Percentiles rank a stretch among this genome's conserved stretches.
Evolutionary conservation across 2,329 filamentous ascomycete genomes (phyloP).

Genomic region (Camptophora hylomeconis): DNA sequence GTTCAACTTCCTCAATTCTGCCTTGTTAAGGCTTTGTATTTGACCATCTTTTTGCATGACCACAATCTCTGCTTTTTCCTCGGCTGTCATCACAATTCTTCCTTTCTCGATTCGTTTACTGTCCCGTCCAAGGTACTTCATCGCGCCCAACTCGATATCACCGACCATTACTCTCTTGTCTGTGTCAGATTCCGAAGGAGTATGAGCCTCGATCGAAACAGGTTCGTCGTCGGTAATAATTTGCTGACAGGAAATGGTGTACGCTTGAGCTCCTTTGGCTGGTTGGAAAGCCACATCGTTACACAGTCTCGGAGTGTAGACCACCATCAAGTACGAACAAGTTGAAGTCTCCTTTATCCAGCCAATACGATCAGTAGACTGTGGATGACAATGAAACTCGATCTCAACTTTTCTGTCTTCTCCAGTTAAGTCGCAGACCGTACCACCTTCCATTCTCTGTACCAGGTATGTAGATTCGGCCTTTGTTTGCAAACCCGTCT

Average conservation of each 20-base stretch:
- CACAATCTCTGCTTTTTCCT: constrained; percentile 35
- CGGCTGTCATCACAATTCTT: constrained; percentile 40
- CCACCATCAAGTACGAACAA: constrained; percentile 84
- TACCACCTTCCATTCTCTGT: constrained; percentile 67
- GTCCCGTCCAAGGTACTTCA: constrained; percentile 40
- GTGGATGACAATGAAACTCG: constrained; percentile 64
- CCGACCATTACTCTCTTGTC: constrained; percentile 35
- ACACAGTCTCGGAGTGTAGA: constrained; percentile 80
- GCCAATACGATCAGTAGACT: constrained; percentile 62
- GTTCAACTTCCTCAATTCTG: constrained; percentile 56
- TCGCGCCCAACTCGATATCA: constrained; percentile 46
- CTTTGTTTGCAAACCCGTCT: constrained; percentile 20
- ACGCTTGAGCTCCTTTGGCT: constrained; percentile 61
- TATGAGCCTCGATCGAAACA: constrained; percentile 25
- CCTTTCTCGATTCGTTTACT: constrained; percentile 45
- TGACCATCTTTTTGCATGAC: constrained; percentile 48
- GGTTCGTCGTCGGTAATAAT: constrained; percentile 49
- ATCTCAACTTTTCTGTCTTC: constrained; percentile 73
- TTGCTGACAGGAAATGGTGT: constrained; percentile 62
- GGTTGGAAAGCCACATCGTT: constrained; percentile 77
- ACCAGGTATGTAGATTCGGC: constrained; percentile 78
- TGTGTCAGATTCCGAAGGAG: constrained; percentile 16
- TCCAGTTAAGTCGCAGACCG: constrained; percentile 73
- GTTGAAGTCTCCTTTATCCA: constrained; percentile 91
- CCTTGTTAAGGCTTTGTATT: constrained; percentile 46